Evolutionary conservation across 352 stramenopile genomes (phyloP).

Genomic region (Phytopythium mirpurense): DNA sequence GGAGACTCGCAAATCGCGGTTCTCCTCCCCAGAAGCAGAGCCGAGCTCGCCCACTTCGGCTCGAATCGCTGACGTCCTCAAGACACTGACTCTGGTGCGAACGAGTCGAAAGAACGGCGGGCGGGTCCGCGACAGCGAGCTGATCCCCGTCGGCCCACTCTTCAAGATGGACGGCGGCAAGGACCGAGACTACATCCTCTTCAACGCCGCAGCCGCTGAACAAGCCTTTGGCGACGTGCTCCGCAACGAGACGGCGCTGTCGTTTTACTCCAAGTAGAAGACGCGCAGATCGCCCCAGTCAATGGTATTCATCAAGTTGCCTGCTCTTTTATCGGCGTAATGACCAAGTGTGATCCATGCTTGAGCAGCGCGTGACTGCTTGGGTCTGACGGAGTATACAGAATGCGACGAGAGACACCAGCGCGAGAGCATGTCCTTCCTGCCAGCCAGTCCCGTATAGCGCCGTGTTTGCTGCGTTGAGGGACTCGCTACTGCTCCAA

Average conservation of each 20-base stretch:
- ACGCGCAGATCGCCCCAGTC: neutral
- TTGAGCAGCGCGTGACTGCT: neutral
- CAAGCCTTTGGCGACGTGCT: slow-evolving; percentile 73
- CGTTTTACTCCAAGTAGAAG: slow-evolving; percentile 63
- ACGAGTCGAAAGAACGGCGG: slow-evolving; percentile 16
- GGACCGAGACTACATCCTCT: slow-evolving; percentile 77
- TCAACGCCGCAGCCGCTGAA: slow-evolving; percentile 69
- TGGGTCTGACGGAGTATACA: neutral
- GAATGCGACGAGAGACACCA: neutral
- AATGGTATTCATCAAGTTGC: neutral
- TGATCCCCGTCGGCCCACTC: slow-evolving; percentile 64
- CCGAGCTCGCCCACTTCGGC: neutral
- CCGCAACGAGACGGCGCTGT: slow-evolving; percentile 70
- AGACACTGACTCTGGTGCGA: slow-evolving; percentile 22
- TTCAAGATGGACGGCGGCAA: slow-evolving; percentile 80
- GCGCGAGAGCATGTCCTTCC: too few species aligned
- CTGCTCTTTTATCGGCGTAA: neutral
- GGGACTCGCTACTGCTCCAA: neutral
- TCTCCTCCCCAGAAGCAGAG: slow-evolving; percentile 18
- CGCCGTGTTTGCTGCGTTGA: neutral
- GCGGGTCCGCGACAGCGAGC: slow-evolving; percentile 24
- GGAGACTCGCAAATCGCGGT: slow-evolving; percentile 8
- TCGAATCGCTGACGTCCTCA: slow-evolving; percentile 25
- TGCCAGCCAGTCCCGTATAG: neutral
- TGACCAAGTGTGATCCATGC: neutral